Evolutionary conservation across 768 basidiomycete species (phyloP).

Genomic region (Phanerodontia chrysosporium): DNA sequence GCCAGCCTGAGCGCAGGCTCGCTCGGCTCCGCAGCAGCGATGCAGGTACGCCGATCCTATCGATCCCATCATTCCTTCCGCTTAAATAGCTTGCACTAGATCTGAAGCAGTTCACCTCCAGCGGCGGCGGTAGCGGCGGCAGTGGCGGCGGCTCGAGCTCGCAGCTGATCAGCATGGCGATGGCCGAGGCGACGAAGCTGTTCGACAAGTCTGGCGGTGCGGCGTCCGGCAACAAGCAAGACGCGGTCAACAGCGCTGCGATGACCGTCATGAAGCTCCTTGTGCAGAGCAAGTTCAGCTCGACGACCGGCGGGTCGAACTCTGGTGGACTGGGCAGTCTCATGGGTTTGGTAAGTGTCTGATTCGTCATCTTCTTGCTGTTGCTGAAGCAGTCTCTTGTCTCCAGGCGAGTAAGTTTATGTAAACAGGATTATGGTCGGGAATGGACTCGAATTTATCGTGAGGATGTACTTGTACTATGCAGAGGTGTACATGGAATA

Average conservation of each 20-base stretch:
- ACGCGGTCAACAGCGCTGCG: slow-evolving; percentile 79
- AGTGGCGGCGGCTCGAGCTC: slow-evolving; percentile 45
- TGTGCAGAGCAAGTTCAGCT: slow-evolving; percentile 61
- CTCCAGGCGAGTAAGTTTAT: slow-evolving; percentile 31
- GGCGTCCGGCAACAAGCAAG: slow-evolving; percentile 70
- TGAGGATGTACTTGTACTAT: neutral
- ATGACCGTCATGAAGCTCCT: slow-evolving; percentile 84
- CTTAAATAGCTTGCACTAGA: slow-evolving; percentile 31
- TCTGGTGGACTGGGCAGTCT: slow-evolving; percentile 64
- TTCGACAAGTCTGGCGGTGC: slow-evolving; percentile 69
- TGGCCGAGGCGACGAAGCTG: slow-evolving; percentile 75
- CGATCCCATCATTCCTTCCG: neutral
- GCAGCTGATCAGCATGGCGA: slow-evolving; percentile 79
- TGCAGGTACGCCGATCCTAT: slow-evolving; percentile 44
- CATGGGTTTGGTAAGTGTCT: slow-evolving; percentile 57
- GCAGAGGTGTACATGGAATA: neutral
- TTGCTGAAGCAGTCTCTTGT: neutral
- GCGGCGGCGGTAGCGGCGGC: slow-evolving; percentile 33
- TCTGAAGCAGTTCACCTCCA: slow-evolving; percentile 67
- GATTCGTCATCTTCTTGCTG: too few species aligned
- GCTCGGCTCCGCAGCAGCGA: slow-evolving; percentile 74
- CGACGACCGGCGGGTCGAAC: slow-evolving; percentile 46
- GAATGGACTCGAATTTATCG: neutral
- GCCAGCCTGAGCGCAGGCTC: slow-evolving; percentile 52
- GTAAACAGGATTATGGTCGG: slow-evolving; percentile 6